These are phyloP conservation scores for Knoxia roxburghii DNA, from an alignment of 257 asterid genomes.

Conservation along the genomic window DNA sequence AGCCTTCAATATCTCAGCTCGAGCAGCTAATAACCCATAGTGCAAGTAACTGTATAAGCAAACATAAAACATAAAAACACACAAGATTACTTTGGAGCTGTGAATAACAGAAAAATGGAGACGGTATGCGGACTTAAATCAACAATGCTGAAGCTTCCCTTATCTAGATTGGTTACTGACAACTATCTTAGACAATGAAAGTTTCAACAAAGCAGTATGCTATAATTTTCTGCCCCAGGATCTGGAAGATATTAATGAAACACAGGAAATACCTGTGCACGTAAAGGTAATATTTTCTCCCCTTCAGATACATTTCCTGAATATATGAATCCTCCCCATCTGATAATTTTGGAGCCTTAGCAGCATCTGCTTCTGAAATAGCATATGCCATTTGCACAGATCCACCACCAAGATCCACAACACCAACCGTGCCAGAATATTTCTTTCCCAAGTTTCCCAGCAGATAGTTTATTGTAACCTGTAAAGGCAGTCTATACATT, in stretches of 20 bases:
- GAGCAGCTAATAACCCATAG: slow-evolving; percentile 48
- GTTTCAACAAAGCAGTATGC: neutral
- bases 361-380: slow-evolving; percentile 39
- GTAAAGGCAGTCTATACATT: slow-evolving; percentile 10
- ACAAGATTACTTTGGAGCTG: neutral
- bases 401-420: slow-evolving; percentile 71
- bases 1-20: slow-evolving; percentile 47
- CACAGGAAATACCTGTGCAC: slow-evolving; percentile 35
- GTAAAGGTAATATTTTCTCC: slow-evolving; percentile 39
- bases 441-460: slow-evolving; percentile 46
- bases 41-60: slow-evolving; percentile 31
- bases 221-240: neutral
- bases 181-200: neutral
- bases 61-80: neutral
- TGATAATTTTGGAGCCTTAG: slow-evolving; percentile 34
- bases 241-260: neutral
- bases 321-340: slow-evolving; percentile 35
- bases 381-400: slow-evolving; percentile 55
- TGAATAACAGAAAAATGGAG: neutral
- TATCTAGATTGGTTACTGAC: neutral
- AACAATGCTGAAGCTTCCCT: neutral
- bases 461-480: slow-evolving; percentile 68
- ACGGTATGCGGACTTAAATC: neutral
- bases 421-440: slow-evolving; percentile 51
- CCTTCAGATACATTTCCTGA: slow-evolving; percentile 39